These are phyloP conservation scores for Fusarium sp. DNA, from an alignment of 2,329 filamentous ascomycete species.

Conservation along the genomic window DNA sequence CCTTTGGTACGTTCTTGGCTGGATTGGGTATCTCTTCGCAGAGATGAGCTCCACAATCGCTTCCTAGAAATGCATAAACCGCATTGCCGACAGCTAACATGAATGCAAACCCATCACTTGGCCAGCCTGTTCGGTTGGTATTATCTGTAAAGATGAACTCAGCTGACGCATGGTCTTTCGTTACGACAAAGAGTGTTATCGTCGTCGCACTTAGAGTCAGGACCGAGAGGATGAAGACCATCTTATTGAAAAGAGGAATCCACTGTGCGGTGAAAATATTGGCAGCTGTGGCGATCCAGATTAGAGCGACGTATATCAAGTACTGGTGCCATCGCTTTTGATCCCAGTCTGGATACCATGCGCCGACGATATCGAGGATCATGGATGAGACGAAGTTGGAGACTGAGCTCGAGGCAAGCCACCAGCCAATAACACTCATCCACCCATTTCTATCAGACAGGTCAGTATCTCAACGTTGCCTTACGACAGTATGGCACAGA, in stretches of 20 bases:
- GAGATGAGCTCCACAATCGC: constrained; percentile 36
- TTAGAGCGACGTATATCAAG: constrained; percentile 71
- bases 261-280: constrained; percentile 64
- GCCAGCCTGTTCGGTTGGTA: constrained; percentile 19
- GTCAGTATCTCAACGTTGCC: rapidly evolving
- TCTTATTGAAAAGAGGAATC: constrained; percentile 31
- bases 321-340: constrained; percentile 72
- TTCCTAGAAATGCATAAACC: constrained; percentile 32
- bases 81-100: constrained; percentile 24
- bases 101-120: constrained; percentile 27
- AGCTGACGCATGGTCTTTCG: constrained; percentile 4
- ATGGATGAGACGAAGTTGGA: constrained; percentile 36
- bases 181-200: constrained; percentile 14
- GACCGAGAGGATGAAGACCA: constrained; percentile 16
- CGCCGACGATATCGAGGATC: constrained; percentile 28
- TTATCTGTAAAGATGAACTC: constrained; percentile 26
- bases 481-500: rapidly evolving
- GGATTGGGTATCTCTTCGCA: constrained; percentile 40
- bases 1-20: constrained; percentile 33
- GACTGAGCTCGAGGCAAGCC: constrained; percentile 34
- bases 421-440: constrained; percentile 37
- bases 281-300: constrained; percentile 64
- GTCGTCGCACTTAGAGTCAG: constrained; percentile 15
- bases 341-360: constrained; percentile 59
- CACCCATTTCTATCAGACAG: background rate